phyloP scores from a whole-genome alignment of 164 flowering plant genomes.

The Piper longum region DNA sequence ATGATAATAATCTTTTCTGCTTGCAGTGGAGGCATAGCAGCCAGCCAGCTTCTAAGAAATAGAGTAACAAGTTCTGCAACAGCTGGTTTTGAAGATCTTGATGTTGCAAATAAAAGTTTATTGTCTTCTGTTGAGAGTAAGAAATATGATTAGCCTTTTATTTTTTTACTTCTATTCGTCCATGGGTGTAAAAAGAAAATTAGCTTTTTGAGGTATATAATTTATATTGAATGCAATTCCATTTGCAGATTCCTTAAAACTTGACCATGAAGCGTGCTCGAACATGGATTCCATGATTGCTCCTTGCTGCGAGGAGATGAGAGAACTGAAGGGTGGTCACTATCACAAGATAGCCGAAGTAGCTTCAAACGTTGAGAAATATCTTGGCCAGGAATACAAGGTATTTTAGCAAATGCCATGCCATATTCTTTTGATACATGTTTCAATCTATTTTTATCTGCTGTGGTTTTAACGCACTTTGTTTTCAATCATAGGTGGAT shows the following conservation, averaged over 20 bases:
- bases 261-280: conserved; percentile 76
- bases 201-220: not conserved
- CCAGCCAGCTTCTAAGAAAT: conserved; percentile 47
- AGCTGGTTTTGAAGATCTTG: conserved; percentile 61
- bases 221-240: not conserved
- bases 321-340: conserved; percentile 72
- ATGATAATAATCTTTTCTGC: not conserved
- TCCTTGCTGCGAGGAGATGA: conserved; percentile 72
- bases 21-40: conserved; percentile 60
- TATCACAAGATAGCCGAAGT: conserved; percentile 78
- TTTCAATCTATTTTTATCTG: not conserved
- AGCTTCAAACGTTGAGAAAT: conserved; percentile 75
- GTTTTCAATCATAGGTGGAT: conserved; percentile 47
- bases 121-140: conserved; percentile 66
- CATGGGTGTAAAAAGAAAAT: not conserved
- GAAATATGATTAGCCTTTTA: conserved; percentile 9
- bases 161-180: not conserved
- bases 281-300: conserved; percentile 66
- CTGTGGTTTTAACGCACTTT: not conserved
- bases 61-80: conserved; percentile 68
- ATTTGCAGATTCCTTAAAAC: conserved; percentile 69
- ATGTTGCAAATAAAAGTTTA: conserved; percentile 47
- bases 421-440: not conserved
- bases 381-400: conserved; percentile 63
- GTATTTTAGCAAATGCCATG: conserved; percentile 23